Evolutionary conservation across 768 basidiomycete species (phyloP).

Genomic region (Cyclocybe aegerita): DNA sequence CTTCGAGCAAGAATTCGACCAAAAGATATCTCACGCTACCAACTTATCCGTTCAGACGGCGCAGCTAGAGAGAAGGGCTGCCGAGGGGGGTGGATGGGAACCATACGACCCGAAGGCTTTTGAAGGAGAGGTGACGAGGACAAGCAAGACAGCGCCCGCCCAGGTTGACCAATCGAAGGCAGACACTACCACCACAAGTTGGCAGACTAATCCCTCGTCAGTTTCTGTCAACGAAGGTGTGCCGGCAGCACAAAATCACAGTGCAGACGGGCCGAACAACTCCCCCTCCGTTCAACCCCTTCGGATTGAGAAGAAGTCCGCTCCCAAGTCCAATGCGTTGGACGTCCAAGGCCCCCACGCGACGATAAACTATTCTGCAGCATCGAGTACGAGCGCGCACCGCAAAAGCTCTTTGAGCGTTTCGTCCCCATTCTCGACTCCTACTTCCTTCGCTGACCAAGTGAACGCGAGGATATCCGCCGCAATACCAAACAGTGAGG

Average conservation of each 20-base stretch:
- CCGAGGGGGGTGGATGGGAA: conserved; percentile 47
- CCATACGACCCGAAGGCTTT: conserved; percentile 40
- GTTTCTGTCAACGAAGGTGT: not conserved
- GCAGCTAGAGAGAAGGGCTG: conserved; percentile 16
- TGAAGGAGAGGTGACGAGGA: conserved; percentile 6
- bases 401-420: no score
- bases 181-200: not conserved
- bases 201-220: not conserved
- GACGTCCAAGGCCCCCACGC: not conserved
- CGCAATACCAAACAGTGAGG: not conserved
- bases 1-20: conserved; percentile 51
- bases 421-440: no score
- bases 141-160: not conserved
- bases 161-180: not conserved
- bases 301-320: conserved; percentile 26
- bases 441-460: no score
- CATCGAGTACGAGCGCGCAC: not conserved
- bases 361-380: not conserved
- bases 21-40: conserved; percentile 45
- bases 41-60: conserved; percentile 35
- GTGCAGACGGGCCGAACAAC: not conserved
- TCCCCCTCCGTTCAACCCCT: conserved; percentile 17
- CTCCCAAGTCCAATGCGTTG: conserved; percentile 2
- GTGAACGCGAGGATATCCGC: no score
- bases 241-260: not conserved